Evolutionary conservation across 179 eudicot species (phyloP).

Genomic region (Actinidia chinensis): DNA sequence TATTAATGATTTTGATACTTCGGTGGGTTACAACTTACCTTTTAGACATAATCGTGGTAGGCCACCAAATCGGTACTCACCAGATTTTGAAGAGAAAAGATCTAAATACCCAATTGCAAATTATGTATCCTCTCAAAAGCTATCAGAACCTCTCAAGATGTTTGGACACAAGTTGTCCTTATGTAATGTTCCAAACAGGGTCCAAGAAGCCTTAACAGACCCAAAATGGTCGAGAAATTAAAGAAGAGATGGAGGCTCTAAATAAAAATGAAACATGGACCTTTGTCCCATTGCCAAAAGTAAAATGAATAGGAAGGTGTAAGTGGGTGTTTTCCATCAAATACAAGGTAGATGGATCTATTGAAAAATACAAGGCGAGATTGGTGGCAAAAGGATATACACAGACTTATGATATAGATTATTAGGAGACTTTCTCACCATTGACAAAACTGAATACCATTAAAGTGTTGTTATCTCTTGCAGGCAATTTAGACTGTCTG

Average conservation of each 20-base stretch:
- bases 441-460: background rate
- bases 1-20: background rate
- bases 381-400: background rate
- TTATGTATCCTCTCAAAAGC: background rate
- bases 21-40: background rate
- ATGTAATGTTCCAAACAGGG: background rate
- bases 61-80: background rate
- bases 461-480: background rate
- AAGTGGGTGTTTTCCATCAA: background rate
- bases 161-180: background rate
- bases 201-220: background rate
- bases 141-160: background rate
- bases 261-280: background rate
- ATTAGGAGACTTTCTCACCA: background rate
- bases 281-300: background rate
- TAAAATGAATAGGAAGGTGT: background rate
- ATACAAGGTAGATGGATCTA: background rate
- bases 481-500: background rate
- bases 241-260: background rate
- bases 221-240: background rate
- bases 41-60: background rate
- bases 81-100: too few relatives aligned
- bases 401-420: background rate
- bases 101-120: too few relatives aligned
- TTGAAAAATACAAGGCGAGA: background rate